Conservation (phyloP, 495 filamentous ascomycete genomes). For the Xylaria sp. region DNA sequence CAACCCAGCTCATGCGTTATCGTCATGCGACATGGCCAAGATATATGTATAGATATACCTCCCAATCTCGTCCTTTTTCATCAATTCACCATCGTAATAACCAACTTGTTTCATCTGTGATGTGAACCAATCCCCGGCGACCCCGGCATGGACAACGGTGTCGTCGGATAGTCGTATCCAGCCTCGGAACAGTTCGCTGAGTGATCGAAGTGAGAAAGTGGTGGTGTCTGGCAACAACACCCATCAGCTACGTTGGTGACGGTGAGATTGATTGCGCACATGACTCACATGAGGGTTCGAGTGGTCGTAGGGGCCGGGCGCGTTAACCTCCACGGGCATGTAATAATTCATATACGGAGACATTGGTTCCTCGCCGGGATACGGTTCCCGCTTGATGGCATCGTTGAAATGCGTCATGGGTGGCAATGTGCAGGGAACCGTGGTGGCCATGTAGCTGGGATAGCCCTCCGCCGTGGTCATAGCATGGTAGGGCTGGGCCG, state of each 20-base stretch:
- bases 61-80: slow-evolving; percentile 14
- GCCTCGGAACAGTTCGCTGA: slow-evolving; percentile 68
- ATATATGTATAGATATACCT: slow-evolving; percentile 21
- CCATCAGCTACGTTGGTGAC: slow-evolving; percentile 56
- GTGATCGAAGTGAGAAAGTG: slow-evolving; percentile 81
- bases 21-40: slow-evolving; percentile 5
- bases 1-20: slow-evolving; percentile 27
- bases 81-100: slow-evolving; percentile 17
- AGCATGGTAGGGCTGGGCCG: slow-evolving; percentile 67
- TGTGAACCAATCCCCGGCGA: slow-evolving; percentile 61
- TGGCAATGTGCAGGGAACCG: slow-evolving; percentile 66
- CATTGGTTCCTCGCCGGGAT: slow-evolving; percentile 69
- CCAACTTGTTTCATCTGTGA: slow-evolving; percentile 26
- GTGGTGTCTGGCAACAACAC: slow-evolving; percentile 72
- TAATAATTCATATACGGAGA: slow-evolving; percentile 81
- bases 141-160: slow-evolving; percentile 71
- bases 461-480: slow-evolving; percentile 70
- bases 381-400: slow-evolving; percentile 65
- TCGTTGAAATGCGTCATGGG: slow-evolving; percentile 69
- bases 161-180: slow-evolving; percentile 68
- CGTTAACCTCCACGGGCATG: slow-evolving; percentile 75
- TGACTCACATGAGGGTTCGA: slow-evolving; percentile 74
- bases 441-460: slow-evolving; percentile 65
- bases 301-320: slow-evolving; percentile 63
- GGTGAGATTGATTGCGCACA: slow-evolving; percentile 46